phyloP scores from a whole-genome alignment of 208 protist species.

The Leishmania guyanensis region DNA sequence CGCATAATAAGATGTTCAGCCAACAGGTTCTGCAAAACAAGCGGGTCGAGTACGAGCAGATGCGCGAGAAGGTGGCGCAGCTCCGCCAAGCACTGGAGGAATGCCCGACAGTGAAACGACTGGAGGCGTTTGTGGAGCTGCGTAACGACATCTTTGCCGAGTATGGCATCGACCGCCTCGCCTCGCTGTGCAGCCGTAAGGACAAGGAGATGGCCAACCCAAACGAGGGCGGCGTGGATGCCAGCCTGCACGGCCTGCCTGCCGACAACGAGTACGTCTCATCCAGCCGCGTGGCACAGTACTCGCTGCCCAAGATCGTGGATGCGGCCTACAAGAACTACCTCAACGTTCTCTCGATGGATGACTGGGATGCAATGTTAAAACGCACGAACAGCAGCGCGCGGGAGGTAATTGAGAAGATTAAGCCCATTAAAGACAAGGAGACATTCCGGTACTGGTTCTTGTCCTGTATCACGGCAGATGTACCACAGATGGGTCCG shows the following conservation, averaged over 20 bases:
- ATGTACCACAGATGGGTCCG: constrained; percentile 75
- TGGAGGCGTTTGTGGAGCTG: constrained; percentile 66
- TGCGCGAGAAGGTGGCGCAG: constrained; percentile 58
- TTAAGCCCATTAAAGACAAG: constrained; percentile 69
- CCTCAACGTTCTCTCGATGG: constrained; percentile 55
- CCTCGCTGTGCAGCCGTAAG: constrained; percentile 65
- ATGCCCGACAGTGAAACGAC: constrained; percentile 45
- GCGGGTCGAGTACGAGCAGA: constrained; percentile 85
- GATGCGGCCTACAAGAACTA: constrained; percentile 82
- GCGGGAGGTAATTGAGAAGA: constrained; percentile 43
- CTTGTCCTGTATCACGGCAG: constrained; percentile 78
- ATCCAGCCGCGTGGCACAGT: constrained; percentile 71
- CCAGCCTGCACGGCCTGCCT: constrained; percentile 33
- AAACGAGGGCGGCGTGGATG: constrained; percentile 74
- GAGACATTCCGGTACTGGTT: constrained; percentile 89
- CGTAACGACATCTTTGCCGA: constrained; percentile 64
- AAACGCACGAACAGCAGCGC: constrained; percentile 44
- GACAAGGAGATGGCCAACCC: constrained; percentile 71
- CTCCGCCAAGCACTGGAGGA: constrained; percentile 56
- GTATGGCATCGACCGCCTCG: constrained; percentile 82
- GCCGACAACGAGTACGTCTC: constrained; percentile 57
- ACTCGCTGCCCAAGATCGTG: constrained; percentile 80
- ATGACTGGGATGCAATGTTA: constrained; percentile 67
- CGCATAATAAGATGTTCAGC: constrained; percentile 88
- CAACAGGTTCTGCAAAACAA: constrained; percentile 89